Evolutionary conservation across 257 asterid genomes (phyloP).

Genomic region (Solanum sejunctum): DNA sequence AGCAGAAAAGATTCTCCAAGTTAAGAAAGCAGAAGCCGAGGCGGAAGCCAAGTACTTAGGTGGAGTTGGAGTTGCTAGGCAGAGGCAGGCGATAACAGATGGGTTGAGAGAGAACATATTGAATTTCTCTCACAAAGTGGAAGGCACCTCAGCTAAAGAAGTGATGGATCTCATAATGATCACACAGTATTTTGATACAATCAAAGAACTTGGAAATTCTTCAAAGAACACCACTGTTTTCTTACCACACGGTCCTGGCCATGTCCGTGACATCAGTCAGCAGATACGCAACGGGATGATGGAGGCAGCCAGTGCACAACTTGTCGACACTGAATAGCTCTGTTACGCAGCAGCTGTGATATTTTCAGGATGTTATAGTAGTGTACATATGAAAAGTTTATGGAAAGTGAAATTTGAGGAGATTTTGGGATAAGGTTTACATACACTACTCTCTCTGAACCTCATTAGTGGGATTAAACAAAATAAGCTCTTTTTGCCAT

Average conservation of each 20-base stretch:
- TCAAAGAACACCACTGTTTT: constrained; percentile 87
- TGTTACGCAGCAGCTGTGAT: not conserved
- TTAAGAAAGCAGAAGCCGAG: constrained; percentile 91
- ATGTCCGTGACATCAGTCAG: constrained; percentile 78
- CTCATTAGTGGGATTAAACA: not conserved
- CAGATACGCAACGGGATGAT: constrained; percentile 86
- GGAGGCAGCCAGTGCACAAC: constrained; percentile 70
- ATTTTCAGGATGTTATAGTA: not conserved
- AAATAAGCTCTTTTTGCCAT: not conserved
- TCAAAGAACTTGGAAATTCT: constrained; percentile 80
- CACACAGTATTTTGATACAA: constrained; percentile 90
- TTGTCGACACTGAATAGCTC: constrained; percentile 6
- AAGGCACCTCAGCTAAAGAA: constrained; percentile 82
- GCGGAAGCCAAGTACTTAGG: constrained; percentile 97
- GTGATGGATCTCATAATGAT: constrained; percentile 96
- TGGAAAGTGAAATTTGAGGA: not conserved
- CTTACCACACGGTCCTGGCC: constrained; percentile 95
- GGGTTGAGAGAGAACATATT: constrained; percentile 86
- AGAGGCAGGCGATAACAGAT: constrained; percentile 93
- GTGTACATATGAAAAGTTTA: not conserved
- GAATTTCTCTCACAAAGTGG: constrained; percentile 84
- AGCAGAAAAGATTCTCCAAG: constrained; percentile 78
- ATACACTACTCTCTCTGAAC: not conserved
- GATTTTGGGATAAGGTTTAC: not conserved
- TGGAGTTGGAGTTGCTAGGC: constrained; percentile 93